Conservation (phyloP, 306 rosid species). For the Phaseolus lunatus region DNA sequence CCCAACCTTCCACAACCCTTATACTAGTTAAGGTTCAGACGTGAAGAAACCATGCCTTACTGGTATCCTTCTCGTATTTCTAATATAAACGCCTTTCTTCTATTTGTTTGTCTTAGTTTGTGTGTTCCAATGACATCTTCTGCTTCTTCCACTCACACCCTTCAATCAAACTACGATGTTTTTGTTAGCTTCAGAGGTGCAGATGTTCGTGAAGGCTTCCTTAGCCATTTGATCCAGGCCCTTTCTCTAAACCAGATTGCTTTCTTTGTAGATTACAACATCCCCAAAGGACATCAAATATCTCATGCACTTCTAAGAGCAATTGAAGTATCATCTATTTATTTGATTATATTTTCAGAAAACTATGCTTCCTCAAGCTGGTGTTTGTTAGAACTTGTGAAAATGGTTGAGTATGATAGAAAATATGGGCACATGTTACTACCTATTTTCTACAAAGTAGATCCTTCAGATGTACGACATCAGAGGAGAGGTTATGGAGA, state of each 20-base stretch:
- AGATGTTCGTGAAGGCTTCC: constrained; percentile 13
- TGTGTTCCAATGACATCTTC: too few species aligned
- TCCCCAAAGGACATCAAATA: neutral
- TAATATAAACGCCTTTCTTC: too few species aligned
- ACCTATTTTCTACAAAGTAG: constrained; percentile 34
- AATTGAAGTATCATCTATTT: constrained; percentile 27
- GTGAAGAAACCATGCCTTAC: too few species aligned
- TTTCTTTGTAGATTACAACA: neutral
- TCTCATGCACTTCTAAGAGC: neutral
- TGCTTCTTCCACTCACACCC: neutral
- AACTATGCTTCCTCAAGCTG: too few species aligned
- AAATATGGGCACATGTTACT: neutral
- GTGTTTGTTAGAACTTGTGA: constrained; percentile 42
- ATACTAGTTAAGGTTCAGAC: too few species aligned
- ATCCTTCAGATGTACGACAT: constrained; percentile 28
- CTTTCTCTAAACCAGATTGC: neutral
- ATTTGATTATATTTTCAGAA: constrained; percentile 30
- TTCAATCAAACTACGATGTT: constrained; percentile 1
- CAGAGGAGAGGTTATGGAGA: constrained; percentile 14
- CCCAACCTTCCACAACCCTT: too few species aligned
- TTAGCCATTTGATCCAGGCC: constrained; percentile 3
- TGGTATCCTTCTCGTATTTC: too few species aligned
- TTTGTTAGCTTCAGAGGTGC: constrained; percentile 37
- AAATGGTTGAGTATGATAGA: constrained; percentile 17
- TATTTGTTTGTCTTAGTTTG: too few species aligned